A percentile compares a stretch with the other conserved stretches of the same genome.
These are phyloP conservation scores for Piloderma croceum DNA, from an alignment of 768 basidiomycete species.

Conservation along the genomic window DNA sequence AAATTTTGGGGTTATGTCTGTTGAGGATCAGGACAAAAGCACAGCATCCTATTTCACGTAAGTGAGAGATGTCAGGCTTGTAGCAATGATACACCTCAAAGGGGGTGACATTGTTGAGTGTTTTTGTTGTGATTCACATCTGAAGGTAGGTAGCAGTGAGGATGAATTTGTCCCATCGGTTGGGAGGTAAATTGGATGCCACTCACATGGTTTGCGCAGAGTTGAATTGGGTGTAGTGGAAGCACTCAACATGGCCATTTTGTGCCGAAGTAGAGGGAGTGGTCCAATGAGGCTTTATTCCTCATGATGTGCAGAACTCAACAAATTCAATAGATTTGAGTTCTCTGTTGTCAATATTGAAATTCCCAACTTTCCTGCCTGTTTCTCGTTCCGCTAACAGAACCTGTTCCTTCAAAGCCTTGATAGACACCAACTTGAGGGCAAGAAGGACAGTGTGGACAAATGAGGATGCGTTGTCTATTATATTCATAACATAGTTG, in stretches of 20 bases:
- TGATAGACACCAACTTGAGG: slow-evolving; percentile 19
- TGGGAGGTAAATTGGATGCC: slow-evolving; percentile 18
- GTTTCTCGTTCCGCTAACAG: slow-evolving; percentile 17
- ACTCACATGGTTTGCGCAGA: slow-evolving; percentile 26
- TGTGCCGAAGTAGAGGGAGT: slow-evolving; percentile 33
- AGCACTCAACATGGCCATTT: slow-evolving; percentile 31
- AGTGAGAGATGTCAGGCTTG: slow-evolving; percentile 21
- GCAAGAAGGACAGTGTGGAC: slow-evolving; percentile 29
- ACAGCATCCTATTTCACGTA: slow-evolving; percentile 26
- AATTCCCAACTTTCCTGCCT: slow-evolving; percentile 10
- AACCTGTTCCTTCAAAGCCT: slow-evolving; percentile 24
- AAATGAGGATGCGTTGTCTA: slow-evolving; percentile 28
- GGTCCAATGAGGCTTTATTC: slow-evolving; percentile 15
- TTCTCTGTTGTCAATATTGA: slow-evolving; percentile 21
- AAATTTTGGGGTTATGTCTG: no score
- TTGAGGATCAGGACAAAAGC: slow-evolving; percentile 28
- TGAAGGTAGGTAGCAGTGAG: slow-evolving; percentile 23
- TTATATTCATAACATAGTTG: slow-evolving; percentile 28
- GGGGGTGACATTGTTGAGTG: slow-evolving; percentile 14
- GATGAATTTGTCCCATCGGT: slow-evolving; percentile 31
- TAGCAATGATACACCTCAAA: slow-evolving; percentile 3
- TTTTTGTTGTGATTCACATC: slow-evolving; percentile 18
- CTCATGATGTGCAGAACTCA: slow-evolving; percentile 9
- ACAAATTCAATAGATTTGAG: slow-evolving; percentile 11
- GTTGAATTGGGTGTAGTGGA: slow-evolving; percentile 30